These are phyloP conservation scores for Cystobasidium pallidum DNA, from an alignment of 1,284 basidiomycete genomes.

Conservation along the genomic window DNA sequence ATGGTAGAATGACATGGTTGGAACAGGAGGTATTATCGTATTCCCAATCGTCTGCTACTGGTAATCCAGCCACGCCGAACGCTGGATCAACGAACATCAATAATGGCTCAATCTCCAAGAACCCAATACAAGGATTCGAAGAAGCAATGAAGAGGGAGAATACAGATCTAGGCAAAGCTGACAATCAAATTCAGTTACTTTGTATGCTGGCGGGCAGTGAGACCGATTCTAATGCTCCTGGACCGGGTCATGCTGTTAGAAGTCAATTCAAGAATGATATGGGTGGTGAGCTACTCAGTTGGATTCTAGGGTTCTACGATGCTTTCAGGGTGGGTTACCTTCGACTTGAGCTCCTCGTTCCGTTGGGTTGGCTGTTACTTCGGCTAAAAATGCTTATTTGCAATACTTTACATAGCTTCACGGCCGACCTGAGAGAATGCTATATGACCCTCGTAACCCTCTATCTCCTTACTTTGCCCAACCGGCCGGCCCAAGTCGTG, in stretches of 20 bases:
- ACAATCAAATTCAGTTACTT: slow-evolving; percentile 49
- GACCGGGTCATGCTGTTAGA: slow-evolving; percentile 80
- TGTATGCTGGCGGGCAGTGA: slow-evolving; percentile 55
- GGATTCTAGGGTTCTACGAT: slow-evolving; percentile 70
- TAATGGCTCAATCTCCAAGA: neutral
- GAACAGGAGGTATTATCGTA: slow-evolving; percentile 46
- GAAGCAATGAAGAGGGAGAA: slow-evolving; percentile 58
- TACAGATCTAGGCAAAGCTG: slow-evolving; percentile 44
- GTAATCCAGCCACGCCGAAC: neutral
- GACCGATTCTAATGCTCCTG: slow-evolving; percentile 69
- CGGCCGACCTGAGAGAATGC: slow-evolving; percentile 78
- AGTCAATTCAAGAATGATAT: slow-evolving; percentile 52
- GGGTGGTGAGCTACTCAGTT: slow-evolving; percentile 82
- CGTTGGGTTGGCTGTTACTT: too few species aligned
- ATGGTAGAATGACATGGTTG: slow-evolving; percentile 47
- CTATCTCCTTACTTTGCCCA: slow-evolving; percentile 57
- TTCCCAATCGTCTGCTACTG: neutral
- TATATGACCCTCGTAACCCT: slow-evolving; percentile 81
- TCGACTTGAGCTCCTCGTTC: too few species aligned
- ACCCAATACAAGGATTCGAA: slow-evolving; percentile 29
- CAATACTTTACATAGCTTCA: slow-evolving; percentile 67
- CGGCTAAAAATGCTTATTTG: too few species aligned
- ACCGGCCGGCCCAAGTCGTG: slow-evolving; percentile 58
- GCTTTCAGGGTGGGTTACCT: slow-evolving; percentile 49
- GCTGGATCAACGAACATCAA: neutral